Base-by-base conservation (phyloP, 768 basidiomycete species). In the Tubosaeta sp. region DNA sequence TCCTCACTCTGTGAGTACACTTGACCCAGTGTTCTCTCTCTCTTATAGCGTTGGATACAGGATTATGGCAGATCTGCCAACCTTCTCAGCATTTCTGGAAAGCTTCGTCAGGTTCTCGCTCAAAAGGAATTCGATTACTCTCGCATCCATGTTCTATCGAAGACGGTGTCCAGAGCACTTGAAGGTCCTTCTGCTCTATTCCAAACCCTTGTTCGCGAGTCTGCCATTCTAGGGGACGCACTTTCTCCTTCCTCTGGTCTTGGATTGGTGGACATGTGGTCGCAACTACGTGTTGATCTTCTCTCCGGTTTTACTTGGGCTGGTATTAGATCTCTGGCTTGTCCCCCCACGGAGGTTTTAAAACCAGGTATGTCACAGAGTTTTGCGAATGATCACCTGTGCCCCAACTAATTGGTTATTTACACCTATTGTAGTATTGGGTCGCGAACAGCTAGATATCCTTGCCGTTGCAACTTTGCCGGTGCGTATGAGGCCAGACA, bases 231-330 rank as follows among this genome's bases (percentile, higher is more conserved):
- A 4, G 71, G 76, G 34, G 67, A 74, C 5, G 62, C 72, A 4
- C 73, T 88, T 14, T 79, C 79, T 3, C 76, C 84, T 14, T 81
- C 82, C 7, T 78, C 81, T n/a, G 94, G 95, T 5, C 73, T 82
- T 25, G 88, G 86, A 22, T 71, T 94, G 65, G 70, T 78, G 17
- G 75, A 84, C 19, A 80, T 95, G 33, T 95, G 92, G 92, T 72
- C 75, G 12, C 66, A 64, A 6, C 66, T 84, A 50, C 75, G 62
- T 11, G 35, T 38, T 12, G 59, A 59, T 17, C 51, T 48, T 53
- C 45, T 41, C 35, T 52, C 43, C 42, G 60, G 58, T 29, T 46
- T 59, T 10, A 59, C 50, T 6, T 66, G 51, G 10, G 8, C 19
- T 19, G 66, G 65, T 9, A 42, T 71, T 19, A 56, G n/a, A 25